Base-by-base conservation (phyloP, 768 basidiomycete species). In the Suillus alpinus region DNA sequence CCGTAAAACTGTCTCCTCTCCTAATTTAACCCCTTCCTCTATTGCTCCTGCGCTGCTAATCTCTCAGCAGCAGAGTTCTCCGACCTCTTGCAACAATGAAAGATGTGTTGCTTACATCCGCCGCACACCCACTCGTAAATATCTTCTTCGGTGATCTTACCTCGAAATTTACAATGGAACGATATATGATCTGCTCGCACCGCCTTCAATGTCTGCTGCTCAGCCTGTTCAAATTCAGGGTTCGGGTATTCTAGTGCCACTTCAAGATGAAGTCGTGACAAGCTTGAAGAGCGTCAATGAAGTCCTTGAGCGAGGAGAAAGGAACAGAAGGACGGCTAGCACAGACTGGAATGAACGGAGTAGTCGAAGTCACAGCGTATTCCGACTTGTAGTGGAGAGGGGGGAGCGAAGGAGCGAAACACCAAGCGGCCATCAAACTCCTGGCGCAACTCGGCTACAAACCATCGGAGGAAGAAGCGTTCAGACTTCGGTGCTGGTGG, bases 271-370 rank as follows among this genome's bases (percentile, higher is more conserved):
- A 70, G 94, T 95, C 2, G 93, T 98, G n/a, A 94, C 92, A 14
- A 91, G 89, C 66, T 78, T 96, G 32, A 90, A 89, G 66, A 84
- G 90, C 43, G 93, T 98, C 14, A 84, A 86, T 57, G 92, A 92
- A 61, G 89, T 98, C 5, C 76, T 99, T 66, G 82, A 84, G 67
- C 79, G 93, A 26, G 96, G 96, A 5, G 94, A 97, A 71, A 86
- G 89, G 4, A 88, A 93, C 68, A 79, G 96, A 55, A 80, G 94
- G 62, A 97, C 95, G 4, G 95, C 95, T 0, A 92, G 87, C 66
- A 99, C 97, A n/a, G 96, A 99, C 69, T 99, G 96, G 96, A 99
- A 99, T 70, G 91, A 95, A 67, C 78, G 96, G 61, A 95, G 92
- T 77, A 94, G 92, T 70, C 81, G 96, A 37, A 95, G 93, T 77